Conservation (phyloP, 129 eudicot species). For the Sambucus nigra region DNA sequence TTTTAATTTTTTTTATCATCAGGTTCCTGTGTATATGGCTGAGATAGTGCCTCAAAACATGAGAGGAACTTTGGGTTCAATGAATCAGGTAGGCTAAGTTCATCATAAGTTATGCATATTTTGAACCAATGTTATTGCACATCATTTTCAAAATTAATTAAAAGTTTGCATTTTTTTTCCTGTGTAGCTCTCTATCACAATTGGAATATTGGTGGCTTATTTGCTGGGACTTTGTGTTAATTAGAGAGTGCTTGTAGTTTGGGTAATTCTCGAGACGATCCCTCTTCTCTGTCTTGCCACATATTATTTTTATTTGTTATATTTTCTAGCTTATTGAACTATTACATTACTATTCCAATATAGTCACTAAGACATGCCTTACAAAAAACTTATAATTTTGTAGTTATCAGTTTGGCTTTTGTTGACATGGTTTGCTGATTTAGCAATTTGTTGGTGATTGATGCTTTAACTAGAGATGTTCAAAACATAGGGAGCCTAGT, state of each 20-base stretch:
- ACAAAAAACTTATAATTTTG: not conserved
- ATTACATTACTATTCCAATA: not conserved
- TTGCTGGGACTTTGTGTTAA: slow-evolving; percentile 69
- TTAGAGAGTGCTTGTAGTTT: slow-evolving; percentile 88
- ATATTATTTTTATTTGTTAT: not conserved
- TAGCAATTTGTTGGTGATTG: no score
- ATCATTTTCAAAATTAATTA: not conserved
- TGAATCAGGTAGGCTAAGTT: slow-evolving; percentile 55
- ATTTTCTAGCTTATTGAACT: not conserved
- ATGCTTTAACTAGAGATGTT: no score
- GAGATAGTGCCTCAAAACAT: slow-evolving; percentile 87
- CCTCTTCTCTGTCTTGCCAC: not conserved
- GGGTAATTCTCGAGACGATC: slow-evolving; percentile 32
- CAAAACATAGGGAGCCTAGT: no score
- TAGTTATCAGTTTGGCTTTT: not conserved
- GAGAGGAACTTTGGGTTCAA: slow-evolving; percentile 91
- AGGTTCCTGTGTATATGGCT: slow-evolving; percentile 98
- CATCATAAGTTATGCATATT: not conserved
- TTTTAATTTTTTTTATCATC: slow-evolving; percentile 2
- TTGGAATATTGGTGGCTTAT: slow-evolving; percentile 80
- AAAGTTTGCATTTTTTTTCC: not conserved
- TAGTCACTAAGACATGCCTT: not conserved
- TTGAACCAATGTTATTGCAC: not conserved
- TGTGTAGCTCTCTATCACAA: slow-evolving; percentile 83
- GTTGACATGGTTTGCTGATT: no score